These are phyloP conservation scores for Alternaria novae-zelandiae DNA, from an alignment of 2,329 filamentous ascomycete genomes.

Conservation along the genomic window DNA sequence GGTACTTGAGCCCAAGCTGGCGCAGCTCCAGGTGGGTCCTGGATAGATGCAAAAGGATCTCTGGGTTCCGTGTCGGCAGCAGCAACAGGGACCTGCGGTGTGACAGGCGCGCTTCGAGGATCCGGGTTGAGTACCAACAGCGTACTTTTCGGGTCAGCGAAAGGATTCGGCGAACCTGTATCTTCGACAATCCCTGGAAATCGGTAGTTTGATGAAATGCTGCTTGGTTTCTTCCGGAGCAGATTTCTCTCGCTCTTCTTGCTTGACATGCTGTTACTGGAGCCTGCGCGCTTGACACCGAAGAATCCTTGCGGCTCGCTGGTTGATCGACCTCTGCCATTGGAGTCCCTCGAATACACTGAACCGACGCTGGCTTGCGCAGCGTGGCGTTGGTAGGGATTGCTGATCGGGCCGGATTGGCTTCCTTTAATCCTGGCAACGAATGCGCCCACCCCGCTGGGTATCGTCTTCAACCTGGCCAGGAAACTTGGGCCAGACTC, in stretches of 20 bases:
- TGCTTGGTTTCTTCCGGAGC: constrained; percentile 40
- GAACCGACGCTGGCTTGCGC: constrained; percentile 41
- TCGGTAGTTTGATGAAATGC: constrained; percentile 31
- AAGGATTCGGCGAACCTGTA: constrained; percentile 34
- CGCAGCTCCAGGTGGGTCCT: constrained; percentile 34
- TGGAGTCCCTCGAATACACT: constrained; percentile 37
- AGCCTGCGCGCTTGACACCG: constrained; percentile 29
- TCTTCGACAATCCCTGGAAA: constrained; percentile 40
- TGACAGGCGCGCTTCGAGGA: constrained; percentile 23
- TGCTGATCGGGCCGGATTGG: constrained; percentile 32
- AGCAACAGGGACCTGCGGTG: constrained; percentile 34
- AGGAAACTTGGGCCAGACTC: constrained; percentile 13
- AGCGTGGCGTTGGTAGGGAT: constrained; percentile 39
- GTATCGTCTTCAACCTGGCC: constrained; percentile 30
- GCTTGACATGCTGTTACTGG: constrained; percentile 41
- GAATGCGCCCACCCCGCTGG: constrained; percentile 27
- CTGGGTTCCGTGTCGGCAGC: constrained; percentile 25
- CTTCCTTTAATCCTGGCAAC: constrained; percentile 38
- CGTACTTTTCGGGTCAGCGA: constrained; percentile 31
- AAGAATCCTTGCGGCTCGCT: constrained; percentile 38
- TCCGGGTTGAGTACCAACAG: constrained; percentile 38
- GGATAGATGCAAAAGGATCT: constrained; percentile 41
- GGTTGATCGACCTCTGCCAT: constrained; percentile 32
- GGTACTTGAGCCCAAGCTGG: constrained; percentile 34
- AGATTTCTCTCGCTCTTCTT: constrained; percentile 40